Percentiles rank a stretch among this genome's conserved stretches.
phyloP scores from a whole-genome alignment of 2,329 filamentous ascomycete genomes.

The Penicillium sp. region DNA sequence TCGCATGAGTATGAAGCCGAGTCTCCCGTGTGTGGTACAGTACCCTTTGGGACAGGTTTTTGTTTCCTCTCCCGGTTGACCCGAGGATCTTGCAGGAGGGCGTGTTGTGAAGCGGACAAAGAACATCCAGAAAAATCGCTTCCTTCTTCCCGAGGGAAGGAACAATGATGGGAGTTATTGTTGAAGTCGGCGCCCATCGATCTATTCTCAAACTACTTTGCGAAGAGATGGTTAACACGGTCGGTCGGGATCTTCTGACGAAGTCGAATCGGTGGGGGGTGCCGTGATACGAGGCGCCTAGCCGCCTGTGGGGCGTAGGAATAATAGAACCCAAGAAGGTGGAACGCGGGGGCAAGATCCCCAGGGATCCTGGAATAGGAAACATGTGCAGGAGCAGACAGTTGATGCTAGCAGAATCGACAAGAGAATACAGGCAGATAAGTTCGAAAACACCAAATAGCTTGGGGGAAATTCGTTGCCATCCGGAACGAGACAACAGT shows the following conservation, averaged over 20 bases:
- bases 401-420: conserved; percentile 13
- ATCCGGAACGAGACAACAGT: conserved; percentile 41
- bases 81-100: conserved; percentile 55
- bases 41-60: conserved; percentile 92
- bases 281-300: conserved; percentile 53
- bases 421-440: conserved; percentile 14
- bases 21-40: conserved; percentile 76
- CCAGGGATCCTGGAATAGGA: conserved; percentile 44
- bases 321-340: conserved; percentile 29
- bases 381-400: conserved; percentile 49
- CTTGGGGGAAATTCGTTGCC: conserved; percentile 22
- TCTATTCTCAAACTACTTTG: conserved; percentile 52
- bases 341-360: conserved; percentile 40
- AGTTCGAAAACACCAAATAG: conserved; percentile 19
- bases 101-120: conserved; percentile 76
- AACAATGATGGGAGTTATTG: conserved; percentile 26
- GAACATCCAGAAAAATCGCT: conserved; percentile 93
- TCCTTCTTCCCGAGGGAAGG: conserved; percentile 45
- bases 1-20: conserved; percentile 16
- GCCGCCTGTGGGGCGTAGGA: conserved; percentile 20
- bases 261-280: conserved; percentile 53
- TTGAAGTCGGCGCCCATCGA: conserved; percentile 57
- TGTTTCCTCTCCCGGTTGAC: conserved; percentile 69
- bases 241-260: conserved; percentile 54
- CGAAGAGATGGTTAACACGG: conserved; percentile 65